phyloP scores from a whole-genome alignment of 176 grass and related monocot genomes.

The Alloteropsis semialata region DNA sequence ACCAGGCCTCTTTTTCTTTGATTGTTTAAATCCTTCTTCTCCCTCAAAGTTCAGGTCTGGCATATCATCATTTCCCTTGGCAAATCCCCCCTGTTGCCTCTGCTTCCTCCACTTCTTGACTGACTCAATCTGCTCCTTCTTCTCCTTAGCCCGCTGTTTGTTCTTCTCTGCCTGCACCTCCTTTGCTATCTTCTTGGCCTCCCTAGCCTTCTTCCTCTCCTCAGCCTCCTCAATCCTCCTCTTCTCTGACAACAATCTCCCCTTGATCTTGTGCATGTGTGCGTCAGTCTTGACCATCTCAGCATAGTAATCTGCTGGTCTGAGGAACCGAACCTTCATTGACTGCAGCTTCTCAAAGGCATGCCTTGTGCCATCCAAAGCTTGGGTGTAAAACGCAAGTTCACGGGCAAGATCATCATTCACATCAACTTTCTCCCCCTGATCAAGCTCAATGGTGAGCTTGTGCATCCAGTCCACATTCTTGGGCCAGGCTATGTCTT shows the following conservation, averaged over 20 bases:
- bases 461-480: slow-evolving; percentile 87
- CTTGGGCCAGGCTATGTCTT: slow-evolving; percentile 79
- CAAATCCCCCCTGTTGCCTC: slow-evolving; percentile 74
- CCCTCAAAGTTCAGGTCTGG: slow-evolving; percentile 58
- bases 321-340: slow-evolving; percentile 69
- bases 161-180: slow-evolving; percentile 80
- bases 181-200: slow-evolving; percentile 70
- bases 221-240: slow-evolving; percentile 91
- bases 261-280: slow-evolving; percentile 94
- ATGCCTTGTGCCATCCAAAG: slow-evolving; percentile 63
- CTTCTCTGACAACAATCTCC: slow-evolving; percentile 76
- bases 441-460: slow-evolving; percentile 63
- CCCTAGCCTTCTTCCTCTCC: slow-evolving; percentile 85
- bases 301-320: slow-evolving; percentile 81
- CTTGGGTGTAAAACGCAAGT: slow-evolving; percentile 88
- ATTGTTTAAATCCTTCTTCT: slow-evolving; percentile 54
- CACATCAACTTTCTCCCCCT: slow-evolving; percentile 64
- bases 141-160: slow-evolving; percentile 74
- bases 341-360: slow-evolving; percentile 73
- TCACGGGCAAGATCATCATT: slow-evolving; percentile 87
- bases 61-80: slow-evolving; percentile 48
- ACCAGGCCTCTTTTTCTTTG: slow-evolving; percentile 58
- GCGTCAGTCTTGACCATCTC: slow-evolving; percentile 95
- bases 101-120: slow-evolving; percentile 99
- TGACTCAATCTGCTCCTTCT: slow-evolving; percentile 93